Conservation (phyloP, 106 monocot genomes). For the Narthecium ossifragum region DNA sequence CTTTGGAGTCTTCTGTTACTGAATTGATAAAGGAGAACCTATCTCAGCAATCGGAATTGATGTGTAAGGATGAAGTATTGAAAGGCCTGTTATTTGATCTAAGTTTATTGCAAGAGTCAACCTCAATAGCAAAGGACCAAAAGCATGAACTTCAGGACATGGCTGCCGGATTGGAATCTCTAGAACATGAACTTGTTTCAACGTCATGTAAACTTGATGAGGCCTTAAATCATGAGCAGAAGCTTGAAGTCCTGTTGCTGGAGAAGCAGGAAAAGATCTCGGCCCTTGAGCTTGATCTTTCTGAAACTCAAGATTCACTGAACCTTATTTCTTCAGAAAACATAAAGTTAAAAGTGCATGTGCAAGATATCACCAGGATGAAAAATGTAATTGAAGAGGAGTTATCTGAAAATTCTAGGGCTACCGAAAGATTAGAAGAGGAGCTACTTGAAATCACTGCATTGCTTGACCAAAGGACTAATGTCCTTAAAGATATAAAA, state of each 20-base stretch:
- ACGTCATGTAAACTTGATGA: constrained; percentile 31
- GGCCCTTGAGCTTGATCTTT: constrained; percentile 28
- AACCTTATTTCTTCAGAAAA: constrained; percentile 41
- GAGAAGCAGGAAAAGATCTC: constrained; percentile 31
- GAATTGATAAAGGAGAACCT: constrained; percentile 29
- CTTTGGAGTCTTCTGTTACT: constrained; percentile 29
- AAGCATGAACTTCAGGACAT: constrained; percentile 28
- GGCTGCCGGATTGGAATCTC: constrained; percentile 21
- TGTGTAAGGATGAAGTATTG: constrained; percentile 41
- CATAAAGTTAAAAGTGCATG: constrained; percentile 32
- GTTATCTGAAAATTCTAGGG: constrained; percentile 24
- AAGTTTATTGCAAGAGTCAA: constrained; percentile 47
- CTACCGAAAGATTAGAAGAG: constrained; percentile 38
- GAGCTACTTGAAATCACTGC: constrained; percentile 38
- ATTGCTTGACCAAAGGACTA: constrained; percentile 33
- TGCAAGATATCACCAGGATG: constrained; percentile 20
- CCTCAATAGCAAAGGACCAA: constrained; percentile 38
- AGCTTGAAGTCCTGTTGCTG: constrained; percentile 30
- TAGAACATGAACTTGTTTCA: constrained; percentile 27
- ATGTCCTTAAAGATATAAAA: constrained; percentile 27
- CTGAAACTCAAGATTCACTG: constrained; percentile 21
- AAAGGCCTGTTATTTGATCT: constrained; percentile 55
- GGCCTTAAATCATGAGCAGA: constrained; percentile 7
- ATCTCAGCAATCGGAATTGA: constrained; percentile 41
- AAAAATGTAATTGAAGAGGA: constrained; percentile 37